Conservation (phyloP, 805 yeast species). For the Kodamaea hsintzibuensis region DNA sequence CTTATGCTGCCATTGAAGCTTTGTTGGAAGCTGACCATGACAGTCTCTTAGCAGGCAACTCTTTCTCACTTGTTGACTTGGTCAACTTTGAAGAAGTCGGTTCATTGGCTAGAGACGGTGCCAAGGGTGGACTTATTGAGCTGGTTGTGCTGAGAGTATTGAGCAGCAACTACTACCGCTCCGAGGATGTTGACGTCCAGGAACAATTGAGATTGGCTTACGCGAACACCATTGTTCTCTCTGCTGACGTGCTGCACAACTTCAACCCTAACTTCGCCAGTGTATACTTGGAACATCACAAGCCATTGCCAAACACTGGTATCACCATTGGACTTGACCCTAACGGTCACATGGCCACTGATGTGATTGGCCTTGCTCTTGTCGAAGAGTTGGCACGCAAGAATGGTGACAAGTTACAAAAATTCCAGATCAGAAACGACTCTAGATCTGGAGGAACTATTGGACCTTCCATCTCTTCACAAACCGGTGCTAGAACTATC, state of each 20-base stretch:
- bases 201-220: conserved; percentile 43
- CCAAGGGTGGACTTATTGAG: conserved; percentile 74
- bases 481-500: conserved; percentile 72
- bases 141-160: conserved; percentile 59
- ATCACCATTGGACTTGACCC: conserved; percentile 71
- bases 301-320: conserved; percentile 79
- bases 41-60: conserved; percentile 24
- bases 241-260: conserved; percentile 85
- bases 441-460: conserved; percentile 87
- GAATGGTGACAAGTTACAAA: conserved; percentile 68
- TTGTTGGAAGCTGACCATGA: conserved; percentile 44
- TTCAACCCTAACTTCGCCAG: conserved; percentile 72
- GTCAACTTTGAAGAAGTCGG: conserved; percentile 87
- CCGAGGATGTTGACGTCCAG: conserved; percentile 19
- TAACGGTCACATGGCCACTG: conserved; percentile 83
- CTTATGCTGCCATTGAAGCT: conserved; percentile 68
- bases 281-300: conserved; percentile 76
- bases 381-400: conserved; percentile 66
- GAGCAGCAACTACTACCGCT: conserved; percentile 25
- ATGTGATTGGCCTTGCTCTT: conserved; percentile 68
- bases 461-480: conserved; percentile 68
- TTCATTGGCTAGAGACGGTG: conserved; percentile 77
- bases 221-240: conserved; percentile 76
- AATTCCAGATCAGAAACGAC: conserved; percentile 85
- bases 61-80: conserved; percentile 61